Conservation (phyloP, 2,329 filamentous ascomycete species). For the Teratosphaeria destructans region DNA sequence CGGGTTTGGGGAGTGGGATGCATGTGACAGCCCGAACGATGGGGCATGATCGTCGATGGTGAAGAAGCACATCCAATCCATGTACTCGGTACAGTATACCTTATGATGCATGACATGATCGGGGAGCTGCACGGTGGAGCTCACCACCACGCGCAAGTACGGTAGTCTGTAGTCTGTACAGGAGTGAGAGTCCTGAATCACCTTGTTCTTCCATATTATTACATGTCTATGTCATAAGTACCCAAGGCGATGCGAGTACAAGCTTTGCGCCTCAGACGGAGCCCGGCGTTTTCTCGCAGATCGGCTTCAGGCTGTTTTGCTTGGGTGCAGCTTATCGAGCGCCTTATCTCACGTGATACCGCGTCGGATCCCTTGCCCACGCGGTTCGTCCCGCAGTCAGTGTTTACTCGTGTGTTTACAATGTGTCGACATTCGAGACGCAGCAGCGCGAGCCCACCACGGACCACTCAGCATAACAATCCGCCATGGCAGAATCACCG, state of each 20-base stretch:
- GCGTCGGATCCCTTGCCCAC: neutral
- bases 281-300: neutral
- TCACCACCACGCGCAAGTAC: too few relatives aligned
- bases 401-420: neutral
- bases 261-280: neutral
- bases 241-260: neutral
- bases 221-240: too few relatives aligned
- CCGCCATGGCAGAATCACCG: constrained; percentile 19
- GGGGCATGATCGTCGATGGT: neutral
- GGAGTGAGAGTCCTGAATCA: neutral
- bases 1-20: neutral
- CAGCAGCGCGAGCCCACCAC: neutral
- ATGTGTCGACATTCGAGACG: neutral
- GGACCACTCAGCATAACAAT: neutral
- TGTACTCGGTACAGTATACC: neutral
- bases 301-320: neutral
- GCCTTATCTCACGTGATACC: neutral
- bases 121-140: neutral
- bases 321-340: neutral
- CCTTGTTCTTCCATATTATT: too few relatives aligned
- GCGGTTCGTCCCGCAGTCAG: neutral
- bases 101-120: neutral
- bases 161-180: neutral
- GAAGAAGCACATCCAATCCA: neutral
- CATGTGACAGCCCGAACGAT: neutral